Evolutionary conservation across 345 rosid genomes (phyloP).

Genomic region (Excoecaria cochinchinensis): DNA sequence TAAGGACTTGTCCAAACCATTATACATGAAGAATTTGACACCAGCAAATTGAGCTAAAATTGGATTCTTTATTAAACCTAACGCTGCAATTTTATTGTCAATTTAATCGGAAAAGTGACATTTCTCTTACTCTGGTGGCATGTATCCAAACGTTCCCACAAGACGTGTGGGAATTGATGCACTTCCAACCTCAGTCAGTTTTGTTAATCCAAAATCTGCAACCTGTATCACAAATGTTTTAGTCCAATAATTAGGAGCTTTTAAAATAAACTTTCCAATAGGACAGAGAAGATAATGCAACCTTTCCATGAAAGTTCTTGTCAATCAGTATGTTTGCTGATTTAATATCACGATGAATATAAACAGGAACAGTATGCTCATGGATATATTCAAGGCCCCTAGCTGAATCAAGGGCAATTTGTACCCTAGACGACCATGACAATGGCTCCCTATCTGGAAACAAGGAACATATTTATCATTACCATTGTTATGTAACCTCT

Average conservation of each 20-base stretch:
- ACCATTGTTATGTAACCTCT: conserved; percentile 13
- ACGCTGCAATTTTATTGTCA: background rate
- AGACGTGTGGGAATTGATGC: conserved; percentile 63
- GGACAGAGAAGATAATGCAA: conserved; percentile 19
- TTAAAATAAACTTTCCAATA: conserved; percentile 7
- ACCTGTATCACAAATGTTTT: conserved; percentile 47
- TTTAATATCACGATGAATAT: conserved; percentile 94
- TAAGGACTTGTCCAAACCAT: background rate
- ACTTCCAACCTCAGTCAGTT: conserved; percentile 82
- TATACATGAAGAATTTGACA: background rate
- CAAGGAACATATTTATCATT: conserved; percentile 12
- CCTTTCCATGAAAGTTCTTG: conserved; percentile 84
- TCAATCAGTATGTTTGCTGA: conserved; percentile 94
- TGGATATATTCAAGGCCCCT: conserved; percentile 98
- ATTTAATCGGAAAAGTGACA: background rate
- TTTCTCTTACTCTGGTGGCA: conserved; percentile 89
- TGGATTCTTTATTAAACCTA: background rate
- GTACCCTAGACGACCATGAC: conserved; percentile 83
- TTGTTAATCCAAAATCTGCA: conserved; percentile 94
- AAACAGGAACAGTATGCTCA: conserved; percentile 97
- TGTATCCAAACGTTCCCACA: conserved; percentile 97
- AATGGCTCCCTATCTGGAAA: conserved; percentile 68
- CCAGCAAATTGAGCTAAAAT: background rate
- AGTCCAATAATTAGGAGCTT: conserved; percentile 4
- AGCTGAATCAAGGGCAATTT: conserved; percentile 97